Percentiles rank a stretch among this genome's conserved stretches.
phyloP scores from a whole-genome alignment of 2,329 filamentous ascomycete species.

The Dryadomyces quercus-mongolicae region DNA sequence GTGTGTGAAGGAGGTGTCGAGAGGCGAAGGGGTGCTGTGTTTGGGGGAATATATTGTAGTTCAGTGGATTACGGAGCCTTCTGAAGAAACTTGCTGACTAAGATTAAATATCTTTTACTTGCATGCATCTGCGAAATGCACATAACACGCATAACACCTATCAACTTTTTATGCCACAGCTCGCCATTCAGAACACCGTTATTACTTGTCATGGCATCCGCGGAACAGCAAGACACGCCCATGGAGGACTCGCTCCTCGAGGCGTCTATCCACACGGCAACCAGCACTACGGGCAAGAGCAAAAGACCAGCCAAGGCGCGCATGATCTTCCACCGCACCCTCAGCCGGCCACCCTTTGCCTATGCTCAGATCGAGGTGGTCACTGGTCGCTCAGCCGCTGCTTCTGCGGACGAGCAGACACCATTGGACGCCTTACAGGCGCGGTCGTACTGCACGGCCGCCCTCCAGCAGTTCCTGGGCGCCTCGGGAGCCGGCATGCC shows the following conservation, averaged over 20 bases:
- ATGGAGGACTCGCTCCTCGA: slow-evolving; percentile 17
- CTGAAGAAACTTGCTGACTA: no score
- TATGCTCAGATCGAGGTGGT: slow-evolving; percentile 44
- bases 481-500: slow-evolving; percentile 53
- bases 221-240: not conserved
- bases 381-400: slow-evolving; percentile 10
- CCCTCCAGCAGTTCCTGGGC: slow-evolving; percentile 59
- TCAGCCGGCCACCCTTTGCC: slow-evolving; percentile 39
- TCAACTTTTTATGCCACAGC: no score
- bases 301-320: slow-evolving; percentile 9
- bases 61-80: not conserved
- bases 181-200: not conserved
- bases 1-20: no score
- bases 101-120: no score
- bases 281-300: not conserved
- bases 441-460: slow-evolving; percentile 49
- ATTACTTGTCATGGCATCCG: not conserved
- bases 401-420: not conserved
- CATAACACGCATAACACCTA: no score
- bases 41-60: not conserved
- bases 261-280: slow-evolving; percentile 4
- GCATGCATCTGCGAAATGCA: no score
- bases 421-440: slow-evolving; percentile 49
- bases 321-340: slow-evolving; percentile 37
- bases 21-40: not conserved